Evolutionary conservation across 2,329 filamentous ascomycete genomes (phyloP).

Genomic region (Magnaporthiopsis incrustans): DNA sequence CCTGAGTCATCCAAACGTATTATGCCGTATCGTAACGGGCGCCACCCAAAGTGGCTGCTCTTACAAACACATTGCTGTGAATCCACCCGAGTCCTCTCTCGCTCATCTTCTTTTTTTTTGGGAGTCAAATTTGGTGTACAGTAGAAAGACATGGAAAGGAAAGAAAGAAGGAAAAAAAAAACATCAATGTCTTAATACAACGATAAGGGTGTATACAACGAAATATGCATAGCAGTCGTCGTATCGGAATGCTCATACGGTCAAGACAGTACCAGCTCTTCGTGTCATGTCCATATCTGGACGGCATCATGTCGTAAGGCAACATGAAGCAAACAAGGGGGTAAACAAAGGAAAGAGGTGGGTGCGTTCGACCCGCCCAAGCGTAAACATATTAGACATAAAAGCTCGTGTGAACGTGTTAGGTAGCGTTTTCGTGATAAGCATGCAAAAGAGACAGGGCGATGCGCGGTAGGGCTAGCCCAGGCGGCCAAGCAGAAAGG

Average conservation of each 20-base stretch:
- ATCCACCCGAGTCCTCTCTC: background rate
- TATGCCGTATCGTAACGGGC: background rate
- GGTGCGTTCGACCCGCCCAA: too few relatives aligned
- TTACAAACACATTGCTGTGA: too few relatives aligned
- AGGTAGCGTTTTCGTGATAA: background rate
- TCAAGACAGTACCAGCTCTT: background rate
- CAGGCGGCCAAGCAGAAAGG: background rate
- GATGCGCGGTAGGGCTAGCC: background rate
- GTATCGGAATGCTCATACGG: background rate
- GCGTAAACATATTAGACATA: background rate
- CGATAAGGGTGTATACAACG: too few relatives aligned
- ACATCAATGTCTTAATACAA: background rate
- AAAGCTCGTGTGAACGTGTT: background rate
- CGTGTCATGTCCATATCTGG: background rate
- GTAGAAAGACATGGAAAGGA: background rate
- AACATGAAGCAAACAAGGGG: background rate
- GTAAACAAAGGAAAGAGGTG: background rate
- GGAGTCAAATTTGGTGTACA: background rate
- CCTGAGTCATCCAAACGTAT: background rate
- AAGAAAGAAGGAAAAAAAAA: background rate
- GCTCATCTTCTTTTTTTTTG: background rate
- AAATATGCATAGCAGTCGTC: background rate
- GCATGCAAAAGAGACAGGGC: background rate
- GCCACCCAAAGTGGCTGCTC: background rate
- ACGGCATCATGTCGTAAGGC: constrained; percentile 8